Evolutionary conservation across 179 eudicot genomes (phyloP).

Genomic region (Gypsophila paniculata): DNA sequence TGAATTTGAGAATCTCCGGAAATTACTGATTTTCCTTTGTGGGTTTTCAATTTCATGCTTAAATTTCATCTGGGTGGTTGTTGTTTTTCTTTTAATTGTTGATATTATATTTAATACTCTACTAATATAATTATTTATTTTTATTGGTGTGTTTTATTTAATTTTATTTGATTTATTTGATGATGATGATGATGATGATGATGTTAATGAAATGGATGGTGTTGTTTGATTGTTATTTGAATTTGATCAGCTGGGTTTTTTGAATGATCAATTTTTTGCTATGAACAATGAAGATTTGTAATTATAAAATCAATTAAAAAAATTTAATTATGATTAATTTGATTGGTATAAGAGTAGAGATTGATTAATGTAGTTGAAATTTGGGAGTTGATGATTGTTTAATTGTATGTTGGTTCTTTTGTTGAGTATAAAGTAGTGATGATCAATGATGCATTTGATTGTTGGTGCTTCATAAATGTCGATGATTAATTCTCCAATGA

Average conservation of each 20-base stretch:
- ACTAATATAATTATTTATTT: constrained; percentile 17
- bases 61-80: constrained; percentile 22
- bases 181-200: background rate
- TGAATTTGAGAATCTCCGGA: constrained; percentile 15
- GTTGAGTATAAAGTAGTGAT: constrained; percentile 7
- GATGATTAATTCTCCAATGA: too few relatives aligned
- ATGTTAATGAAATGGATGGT: too few relatives aligned
- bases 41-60: constrained; percentile 23
- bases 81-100: background rate
- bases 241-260: constrained; percentile 10
- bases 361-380: constrained; percentile 17
- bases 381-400: constrained; percentile 15
- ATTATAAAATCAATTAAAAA: background rate
- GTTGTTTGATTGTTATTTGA: constrained; percentile 10
- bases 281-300: background rate
- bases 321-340: background rate
- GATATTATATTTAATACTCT: background rate
- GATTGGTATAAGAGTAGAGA: constrained; percentile 13
- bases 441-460: constrained; percentile 8
- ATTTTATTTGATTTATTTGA: background rate
- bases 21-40: constrained; percentile 14
- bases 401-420: background rate
- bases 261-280: background rate
- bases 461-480: constrained; percentile 7
- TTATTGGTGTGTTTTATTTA: constrained; percentile 27